Evolutionary conservation across 73 alveolate genomes (phyloP).

Genomic region (Blepharisma japonicum): DNA sequence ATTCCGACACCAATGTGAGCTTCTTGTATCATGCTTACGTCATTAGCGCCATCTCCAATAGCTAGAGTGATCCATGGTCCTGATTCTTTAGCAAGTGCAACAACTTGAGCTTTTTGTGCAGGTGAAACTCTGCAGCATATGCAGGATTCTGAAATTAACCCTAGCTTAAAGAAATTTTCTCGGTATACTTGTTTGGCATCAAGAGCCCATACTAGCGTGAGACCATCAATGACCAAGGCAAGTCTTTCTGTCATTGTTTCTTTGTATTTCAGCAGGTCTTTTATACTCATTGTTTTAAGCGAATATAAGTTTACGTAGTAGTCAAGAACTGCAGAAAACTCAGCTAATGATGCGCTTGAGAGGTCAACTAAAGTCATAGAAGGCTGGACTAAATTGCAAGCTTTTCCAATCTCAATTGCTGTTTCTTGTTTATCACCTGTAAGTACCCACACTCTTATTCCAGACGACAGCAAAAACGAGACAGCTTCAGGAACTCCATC

Average conservation of each 20-base stretch:
- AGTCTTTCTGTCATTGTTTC: constrained; percentile 24
- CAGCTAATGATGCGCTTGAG: neutral
- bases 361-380: constrained; percentile 11
- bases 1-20: constrained; percentile 93
- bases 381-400: constrained; percentile 59
- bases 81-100: constrained; percentile 55
- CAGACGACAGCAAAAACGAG: constrained; percentile 39
- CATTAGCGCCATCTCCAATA: constrained; percentile 85
- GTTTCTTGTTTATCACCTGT: constrained; percentile 96
- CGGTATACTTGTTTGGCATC: constrained; percentile 31
- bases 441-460: constrained; percentile 55
- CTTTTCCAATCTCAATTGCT: constrained; percentile 82
- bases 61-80: constrained; percentile 64
- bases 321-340: neutral
- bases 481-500: constrained; percentile 64
- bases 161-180: constrained; percentile 29
- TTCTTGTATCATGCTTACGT: constrained; percentile 78
- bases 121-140: constrained; percentile 90
- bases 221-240: constrained; percentile 62
- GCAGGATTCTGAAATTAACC: constrained; percentile 54
- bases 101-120: constrained; percentile 93
- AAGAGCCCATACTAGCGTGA: constrained; percentile 41
- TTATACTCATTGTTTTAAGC: neutral
- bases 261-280: constrained; percentile 25
- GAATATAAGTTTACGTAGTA: neutral